Conservation (phyloP, 306 rosid species). For the Vigna nakashimae region DNA sequence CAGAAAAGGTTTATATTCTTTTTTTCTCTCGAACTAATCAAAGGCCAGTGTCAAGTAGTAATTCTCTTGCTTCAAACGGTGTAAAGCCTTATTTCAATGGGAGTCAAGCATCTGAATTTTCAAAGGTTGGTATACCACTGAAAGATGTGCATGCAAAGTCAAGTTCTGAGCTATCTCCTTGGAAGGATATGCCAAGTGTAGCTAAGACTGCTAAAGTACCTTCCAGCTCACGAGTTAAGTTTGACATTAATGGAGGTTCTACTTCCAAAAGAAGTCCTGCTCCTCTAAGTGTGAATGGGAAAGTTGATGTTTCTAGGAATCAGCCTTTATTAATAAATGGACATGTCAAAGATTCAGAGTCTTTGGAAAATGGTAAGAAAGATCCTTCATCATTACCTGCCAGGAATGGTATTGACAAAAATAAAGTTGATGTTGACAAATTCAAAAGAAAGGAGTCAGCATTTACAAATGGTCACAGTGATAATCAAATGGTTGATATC, state of each 20-base stretch:
- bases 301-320: slow-evolving; percentile 52
- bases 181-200: slow-evolving; percentile 53
- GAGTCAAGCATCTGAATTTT: slow-evolving; percentile 58
- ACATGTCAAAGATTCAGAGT: slow-evolving; percentile 51
- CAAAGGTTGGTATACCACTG: slow-evolving; percentile 54
- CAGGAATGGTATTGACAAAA: slow-evolving; percentile 55
- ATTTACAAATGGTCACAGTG: slow-evolving; percentile 52
- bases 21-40: slow-evolving; percentile 92
- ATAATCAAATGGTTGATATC: slow-evolving; percentile 38
- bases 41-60: slow-evolving; percentile 59
- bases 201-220: slow-evolving; percentile 64
- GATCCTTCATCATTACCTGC: slow-evolving; percentile 47
- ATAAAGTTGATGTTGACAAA: slow-evolving; percentile 47
- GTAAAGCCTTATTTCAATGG: slow-evolving; percentile 72
- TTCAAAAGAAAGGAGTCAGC: slow-evolving; percentile 42
- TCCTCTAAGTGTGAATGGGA: slow-evolving; percentile 65
- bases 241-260: slow-evolving; percentile 62
- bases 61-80: slow-evolving; percentile 64
- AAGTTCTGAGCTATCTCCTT: slow-evolving; percentile 58
- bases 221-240: slow-evolving; percentile 61
- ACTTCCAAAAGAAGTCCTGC: slow-evolving; percentile 58
- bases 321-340: slow-evolving; percentile 59
- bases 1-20: slow-evolving; percentile 94
- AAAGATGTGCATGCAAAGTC: slow-evolving; percentile 58
- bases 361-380: slow-evolving; percentile 62